Percentiles rank a stretch among this genome's conserved stretches.
Evolutionary conservation across 75 land plant species (phyloP).

Genomic region (Picea glauca): DNA sequence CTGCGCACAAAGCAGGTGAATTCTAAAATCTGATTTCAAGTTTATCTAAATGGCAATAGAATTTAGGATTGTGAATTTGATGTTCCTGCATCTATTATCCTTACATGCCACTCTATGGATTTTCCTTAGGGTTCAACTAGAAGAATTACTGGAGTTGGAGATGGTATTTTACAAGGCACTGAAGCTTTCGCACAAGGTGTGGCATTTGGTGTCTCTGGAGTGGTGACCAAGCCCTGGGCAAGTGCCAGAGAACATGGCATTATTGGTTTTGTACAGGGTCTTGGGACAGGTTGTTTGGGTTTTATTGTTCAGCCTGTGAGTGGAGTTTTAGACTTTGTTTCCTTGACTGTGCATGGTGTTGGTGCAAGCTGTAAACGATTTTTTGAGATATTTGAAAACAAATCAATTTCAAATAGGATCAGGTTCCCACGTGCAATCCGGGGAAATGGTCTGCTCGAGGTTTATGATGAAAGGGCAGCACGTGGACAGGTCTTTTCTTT

Average conservation of each 20-base stretch:
- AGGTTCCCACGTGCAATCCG: slow-evolving; percentile 83
- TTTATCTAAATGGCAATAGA: not conserved
- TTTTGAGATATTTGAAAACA: slow-evolving; percentile 59
- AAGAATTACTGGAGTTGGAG: slow-evolving; percentile 85
- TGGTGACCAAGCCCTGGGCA: slow-evolving; percentile 76
- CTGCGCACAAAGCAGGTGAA: slow-evolving; percentile 83
- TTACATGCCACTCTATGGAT: not conserved
- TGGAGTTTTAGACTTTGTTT: slow-evolving; percentile 88
- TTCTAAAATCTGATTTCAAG: slow-evolving; percentile 4
- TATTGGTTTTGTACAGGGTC: slow-evolving; percentile 84
- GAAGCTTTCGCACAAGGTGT: slow-evolving; percentile 96
- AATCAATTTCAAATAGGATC: slow-evolving; percentile 46
- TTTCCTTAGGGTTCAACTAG: slow-evolving; percentile 33
- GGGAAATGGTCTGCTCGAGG: slow-evolving; percentile 60
- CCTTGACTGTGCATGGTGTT: slow-evolving; percentile 90
- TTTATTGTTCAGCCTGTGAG: slow-evolving; percentile 84
- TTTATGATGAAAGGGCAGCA: slow-evolving; percentile 77
- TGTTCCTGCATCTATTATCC: not conserved
- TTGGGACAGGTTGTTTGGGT: slow-evolving; percentile 82
- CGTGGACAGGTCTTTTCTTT: slow-evolving; percentile 69
- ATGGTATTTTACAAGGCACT: slow-evolving; percentile 92
- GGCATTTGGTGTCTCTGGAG: slow-evolving; percentile 95
- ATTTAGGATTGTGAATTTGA: not conserved
- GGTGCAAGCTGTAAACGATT: slow-evolving; percentile 82
- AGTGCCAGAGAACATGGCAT: slow-evolving; percentile 79